These are phyloP conservation scores for Phytophthora aleatoria DNA, from an alignment of 352 stramenopile species.

Conservation along the genomic window DNA sequence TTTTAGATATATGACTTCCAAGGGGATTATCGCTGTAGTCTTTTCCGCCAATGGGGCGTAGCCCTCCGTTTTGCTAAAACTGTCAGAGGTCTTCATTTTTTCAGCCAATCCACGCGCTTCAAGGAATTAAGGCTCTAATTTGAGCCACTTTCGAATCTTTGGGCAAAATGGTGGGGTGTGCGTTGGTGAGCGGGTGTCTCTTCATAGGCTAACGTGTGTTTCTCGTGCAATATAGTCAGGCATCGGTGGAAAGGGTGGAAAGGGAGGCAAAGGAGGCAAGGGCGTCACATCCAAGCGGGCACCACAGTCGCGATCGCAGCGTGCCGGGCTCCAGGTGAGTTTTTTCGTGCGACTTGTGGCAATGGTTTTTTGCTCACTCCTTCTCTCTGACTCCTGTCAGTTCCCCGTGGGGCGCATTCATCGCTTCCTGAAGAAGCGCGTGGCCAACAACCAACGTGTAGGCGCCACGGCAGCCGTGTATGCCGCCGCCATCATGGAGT, in stretches of 20 bases:
- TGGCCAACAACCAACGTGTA: slow-evolving; percentile 98
- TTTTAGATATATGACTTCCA: too few relatives aligned
- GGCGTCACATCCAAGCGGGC: slow-evolving; percentile 99
- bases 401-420: slow-evolving; percentile 99
- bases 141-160: slow-evolving; percentile 4
- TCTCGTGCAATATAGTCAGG: slow-evolving; percentile 52
- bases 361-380: not conserved
- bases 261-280: slow-evolving; percentile 99
- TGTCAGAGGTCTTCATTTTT: too few relatives aligned
- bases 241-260: slow-evolving; percentile 94
- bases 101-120: not conserved
- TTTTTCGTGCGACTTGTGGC: not conserved
- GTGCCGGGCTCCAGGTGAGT: slow-evolving; percentile 95
- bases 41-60: too few relatives aligned
- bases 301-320: slow-evolving; percentile 97
- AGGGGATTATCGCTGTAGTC: too few relatives aligned
- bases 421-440: slow-evolving; percentile 98
- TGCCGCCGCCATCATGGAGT: slow-evolving; percentile 99
- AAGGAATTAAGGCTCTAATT: too few relatives aligned
- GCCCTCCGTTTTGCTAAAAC: too few relatives aligned
- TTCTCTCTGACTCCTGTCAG: slow-evolving; percentile 42
- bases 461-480: slow-evolving; percentile 99
- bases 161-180: slow-evolving; percentile 14
- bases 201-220: slow-evolving; percentile 17
- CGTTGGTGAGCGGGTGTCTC: not conserved